Conservation (phyloP, 1,284 basidiomycete species). For the Meripilus lineatus region DNA sequence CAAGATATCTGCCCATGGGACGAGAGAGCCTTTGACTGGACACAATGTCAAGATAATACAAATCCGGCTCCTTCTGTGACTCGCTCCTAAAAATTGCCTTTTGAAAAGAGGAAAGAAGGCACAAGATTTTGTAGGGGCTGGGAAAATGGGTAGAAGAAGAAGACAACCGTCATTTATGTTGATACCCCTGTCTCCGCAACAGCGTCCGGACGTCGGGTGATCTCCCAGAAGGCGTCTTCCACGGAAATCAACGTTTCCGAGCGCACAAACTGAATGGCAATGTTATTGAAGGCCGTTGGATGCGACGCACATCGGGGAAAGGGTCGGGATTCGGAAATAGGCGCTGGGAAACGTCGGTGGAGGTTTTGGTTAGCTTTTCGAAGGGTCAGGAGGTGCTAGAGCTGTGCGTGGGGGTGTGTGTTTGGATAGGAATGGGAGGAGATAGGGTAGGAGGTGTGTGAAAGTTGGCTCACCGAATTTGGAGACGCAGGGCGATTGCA, state of each 20-base stretch:
- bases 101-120: too few species aligned
- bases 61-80: too few species aligned
- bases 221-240: conserved; percentile 25
- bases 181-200: background rate
- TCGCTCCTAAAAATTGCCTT: too few species aligned
- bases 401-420: conserved; percentile 5
- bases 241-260: conserved; percentile 20
- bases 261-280: conserved; percentile 48
- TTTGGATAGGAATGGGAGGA: conserved; percentile 4
- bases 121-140: too few species aligned
- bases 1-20: too few species aligned
- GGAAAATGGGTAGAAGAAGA: too few species aligned
- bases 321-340: conserved; percentile 37
- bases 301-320: conserved; percentile 44
- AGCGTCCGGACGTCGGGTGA: conserved; percentile 14
- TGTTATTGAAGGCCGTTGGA: conserved; percentile 67
- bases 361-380: background rate
- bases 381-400: background rate
- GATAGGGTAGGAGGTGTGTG: background rate
- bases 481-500: conserved; percentile 31
- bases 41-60: too few species aligned
- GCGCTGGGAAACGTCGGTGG: conserved; percentile 30
- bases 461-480: conserved; percentile 29
- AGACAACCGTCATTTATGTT: too few species aligned
- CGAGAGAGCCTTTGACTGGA: too few species aligned